phyloP scores from a whole-genome alignment of 495 filamentous ascomycete species.

The Penicillium tannophilum region DNA sequence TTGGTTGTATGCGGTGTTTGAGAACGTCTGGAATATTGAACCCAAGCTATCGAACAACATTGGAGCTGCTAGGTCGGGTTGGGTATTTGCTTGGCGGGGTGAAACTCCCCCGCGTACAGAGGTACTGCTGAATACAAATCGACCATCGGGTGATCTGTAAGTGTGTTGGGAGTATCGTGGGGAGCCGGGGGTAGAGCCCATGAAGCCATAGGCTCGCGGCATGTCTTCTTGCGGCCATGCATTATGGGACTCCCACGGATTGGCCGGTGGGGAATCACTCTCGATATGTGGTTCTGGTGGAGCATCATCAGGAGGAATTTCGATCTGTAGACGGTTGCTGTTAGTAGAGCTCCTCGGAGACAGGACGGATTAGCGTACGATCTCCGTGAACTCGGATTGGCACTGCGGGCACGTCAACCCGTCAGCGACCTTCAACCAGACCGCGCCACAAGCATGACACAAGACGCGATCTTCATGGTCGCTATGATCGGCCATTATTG shows the following conservation, averaged over 20 bases:
- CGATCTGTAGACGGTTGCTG: constrained; percentile 28
- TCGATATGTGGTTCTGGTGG: constrained; percentile 24
- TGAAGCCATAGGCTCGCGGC: constrained; percentile 24
- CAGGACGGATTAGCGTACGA: constrained; percentile 47
- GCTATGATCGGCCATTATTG: constrained; percentile 13
- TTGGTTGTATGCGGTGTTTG: constrained; percentile 25
- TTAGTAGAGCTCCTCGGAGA: constrained; percentile 24
- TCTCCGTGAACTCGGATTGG: constrained; percentile 76
- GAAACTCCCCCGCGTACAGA: constrained; percentile 31
- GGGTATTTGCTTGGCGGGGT: constrained; percentile 20
- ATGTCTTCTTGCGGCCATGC: constrained; percentile 43
- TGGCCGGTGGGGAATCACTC: constrained; percentile 14
- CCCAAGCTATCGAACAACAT: constrained; percentile 36
- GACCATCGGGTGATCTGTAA: constrained; percentile 50
- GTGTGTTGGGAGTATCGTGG: constrained; percentile 48
- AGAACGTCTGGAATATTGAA: constrained; percentile 33
- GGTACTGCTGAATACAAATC: constrained; percentile 42
- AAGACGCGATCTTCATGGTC: constrained; percentile 63
- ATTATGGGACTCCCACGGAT: constrained; percentile 40
- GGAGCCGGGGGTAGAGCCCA: constrained; percentile 30
- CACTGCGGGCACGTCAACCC: constrained; percentile 77
- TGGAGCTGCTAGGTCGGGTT: constrained; percentile 30
- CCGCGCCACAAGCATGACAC: constrained; percentile 77
- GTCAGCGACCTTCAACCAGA: constrained; percentile 71
- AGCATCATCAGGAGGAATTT: constrained; percentile 38